Conservation (phyloP, 202 grass and related monocot species). For the Digitaria exilis region DNA sequence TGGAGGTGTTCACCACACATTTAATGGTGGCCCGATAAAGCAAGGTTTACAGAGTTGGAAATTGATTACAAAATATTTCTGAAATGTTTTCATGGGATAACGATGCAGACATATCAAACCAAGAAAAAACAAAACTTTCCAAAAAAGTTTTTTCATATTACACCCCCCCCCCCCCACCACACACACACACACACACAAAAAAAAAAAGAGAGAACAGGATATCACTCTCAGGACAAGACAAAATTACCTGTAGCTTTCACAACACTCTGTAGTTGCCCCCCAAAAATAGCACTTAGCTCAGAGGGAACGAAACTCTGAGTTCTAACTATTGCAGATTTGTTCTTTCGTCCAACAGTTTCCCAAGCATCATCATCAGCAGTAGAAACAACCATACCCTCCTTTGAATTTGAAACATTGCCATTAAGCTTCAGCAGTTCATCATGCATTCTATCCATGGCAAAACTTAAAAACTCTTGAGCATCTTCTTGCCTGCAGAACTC, state of each 20-base stretch:
- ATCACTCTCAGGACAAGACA: too few relatives aligned
- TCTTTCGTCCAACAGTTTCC: constrained; percentile 97
- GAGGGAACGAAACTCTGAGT: constrained; percentile 89
- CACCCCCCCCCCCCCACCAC: too few relatives aligned
- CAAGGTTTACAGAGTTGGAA: background rate
- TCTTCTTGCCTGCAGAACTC: constrained; percentile 86
- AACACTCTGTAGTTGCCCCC: constrained; percentile 79
- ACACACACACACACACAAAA: too few relatives aligned
- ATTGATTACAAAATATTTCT: background rate
- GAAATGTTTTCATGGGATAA: constrained; percentile 16
- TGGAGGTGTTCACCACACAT: background rate
- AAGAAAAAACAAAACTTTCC: background rate
- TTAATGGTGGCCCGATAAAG: background rate
- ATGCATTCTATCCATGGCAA: constrained; percentile 95
- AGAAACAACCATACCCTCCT: constrained; percentile 67
- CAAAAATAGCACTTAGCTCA: constrained; percentile 91
- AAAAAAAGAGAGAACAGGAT: too few relatives aligned
- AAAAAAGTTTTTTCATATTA: background rate
- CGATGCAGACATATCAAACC: background rate
- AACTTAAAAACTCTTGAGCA: constrained; percentile 95
- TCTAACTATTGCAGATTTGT: constrained; percentile 89
- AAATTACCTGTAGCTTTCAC: constrained; percentile 86
- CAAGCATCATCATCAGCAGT: constrained; percentile 87
- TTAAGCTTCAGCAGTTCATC: constrained; percentile 92
- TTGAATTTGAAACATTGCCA: constrained; percentile 52